These are phyloP conservation scores for Quercus wislizeni DNA, from an alignment of 306 rosid genomes.

Conservation along the genomic window DNA sequence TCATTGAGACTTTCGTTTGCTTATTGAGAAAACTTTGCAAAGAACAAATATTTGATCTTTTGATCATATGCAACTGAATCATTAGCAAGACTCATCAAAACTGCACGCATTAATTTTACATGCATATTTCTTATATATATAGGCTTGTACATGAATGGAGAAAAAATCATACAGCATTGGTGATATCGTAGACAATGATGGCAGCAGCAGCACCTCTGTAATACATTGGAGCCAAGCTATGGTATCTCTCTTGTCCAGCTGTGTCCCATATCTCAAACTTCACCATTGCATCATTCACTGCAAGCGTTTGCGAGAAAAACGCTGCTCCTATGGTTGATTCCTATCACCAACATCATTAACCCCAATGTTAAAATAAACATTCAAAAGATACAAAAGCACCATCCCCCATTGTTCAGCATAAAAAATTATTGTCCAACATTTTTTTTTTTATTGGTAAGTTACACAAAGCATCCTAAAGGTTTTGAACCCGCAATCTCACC, in stretches of 20 bases:
- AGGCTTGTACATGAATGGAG: constrained; percentile 11
- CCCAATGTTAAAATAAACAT: constrained; percentile 19
- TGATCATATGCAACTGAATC: neutral
- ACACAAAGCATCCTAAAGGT: no score
- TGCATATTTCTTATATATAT: neutral
- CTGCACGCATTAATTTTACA: neutral
- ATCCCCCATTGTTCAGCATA: neutral
- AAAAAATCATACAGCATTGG: constrained; percentile 40
- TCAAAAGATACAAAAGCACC: neutral
- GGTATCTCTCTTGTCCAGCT: constrained; percentile 65
- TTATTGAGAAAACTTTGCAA: neutral
- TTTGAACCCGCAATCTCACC: no score
- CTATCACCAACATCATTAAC: constrained; percentile 25
- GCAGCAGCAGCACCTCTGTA: constrained; percentile 73
- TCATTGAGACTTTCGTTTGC: neutral
- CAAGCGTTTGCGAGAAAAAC: constrained; percentile 62
- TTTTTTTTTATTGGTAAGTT: no score
- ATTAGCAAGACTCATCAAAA: neutral
- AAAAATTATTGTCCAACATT: neutral
- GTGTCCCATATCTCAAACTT: constrained; percentile 71
- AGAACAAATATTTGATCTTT: neutral
- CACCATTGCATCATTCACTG: constrained; percentile 53
- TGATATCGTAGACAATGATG: constrained; percentile 63
- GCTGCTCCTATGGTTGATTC: constrained; percentile 71
- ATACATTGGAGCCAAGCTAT: constrained; percentile 70